phyloP scores from a whole-genome alignment of 352 stramenopile species.

The Discostella stelligera region DNA sequence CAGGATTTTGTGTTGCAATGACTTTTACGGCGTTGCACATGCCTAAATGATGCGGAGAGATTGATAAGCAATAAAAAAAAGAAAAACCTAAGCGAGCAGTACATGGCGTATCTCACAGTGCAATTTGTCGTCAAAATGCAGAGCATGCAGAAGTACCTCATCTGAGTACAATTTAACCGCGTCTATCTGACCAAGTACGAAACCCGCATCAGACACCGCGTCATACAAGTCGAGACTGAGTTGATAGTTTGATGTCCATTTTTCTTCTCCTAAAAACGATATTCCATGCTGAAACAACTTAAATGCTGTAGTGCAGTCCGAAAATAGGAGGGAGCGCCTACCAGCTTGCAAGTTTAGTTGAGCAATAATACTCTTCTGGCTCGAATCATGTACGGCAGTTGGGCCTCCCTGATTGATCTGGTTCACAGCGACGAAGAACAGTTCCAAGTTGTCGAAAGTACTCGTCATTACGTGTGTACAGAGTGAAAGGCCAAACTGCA shows the following conservation, averaged over 20 bases:
- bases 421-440: conserved; percentile 38
- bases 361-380: conserved; percentile 25
- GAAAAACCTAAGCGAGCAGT: not conserved
- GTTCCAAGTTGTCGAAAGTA: conserved; percentile 17
- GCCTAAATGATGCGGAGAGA: not conserved
- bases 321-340: conserved; percentile 22
- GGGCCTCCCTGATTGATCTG: conserved; percentile 36
- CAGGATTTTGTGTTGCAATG: not conserved
- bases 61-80: not conserved
- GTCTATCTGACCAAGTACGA: not conserved
- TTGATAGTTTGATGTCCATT: conserved; percentile 25
- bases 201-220: conserved; percentile 16
- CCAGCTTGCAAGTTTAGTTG: conserved; percentile 45
- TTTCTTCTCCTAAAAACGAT: conserved; percentile 28
- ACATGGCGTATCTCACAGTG: not conserved
- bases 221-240: conserved; percentile 39
- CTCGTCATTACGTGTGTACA: conserved; percentile 13
- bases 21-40: not conserved
- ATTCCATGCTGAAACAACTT: conserved; percentile 43
- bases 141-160: conserved; percentile 13
- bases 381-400: conserved; percentile 12
- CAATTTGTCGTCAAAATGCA: conserved; percentile 11
- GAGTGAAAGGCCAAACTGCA: conserved; percentile 30
- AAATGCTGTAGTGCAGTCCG: conserved; percentile 23
- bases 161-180: conserved; percentile 1